Evolutionary conservation across 192 early-diverging fungal genomes (phyloP), one percentile per base, ranked within the genome.

Genomic region (Coemansia sp.): DNA sequence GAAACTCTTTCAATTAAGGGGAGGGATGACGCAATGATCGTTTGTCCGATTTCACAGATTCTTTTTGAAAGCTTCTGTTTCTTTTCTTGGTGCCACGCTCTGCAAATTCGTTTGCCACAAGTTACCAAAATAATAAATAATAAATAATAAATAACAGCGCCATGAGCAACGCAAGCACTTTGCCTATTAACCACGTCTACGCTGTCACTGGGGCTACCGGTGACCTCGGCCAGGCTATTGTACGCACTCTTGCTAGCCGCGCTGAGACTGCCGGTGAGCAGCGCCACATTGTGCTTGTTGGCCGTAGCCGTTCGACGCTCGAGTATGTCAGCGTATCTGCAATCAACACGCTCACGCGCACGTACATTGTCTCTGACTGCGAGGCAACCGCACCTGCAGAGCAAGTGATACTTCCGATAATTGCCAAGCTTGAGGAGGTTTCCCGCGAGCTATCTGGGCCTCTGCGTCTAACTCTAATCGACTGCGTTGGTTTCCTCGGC

Each of bases 401-500:
- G 7, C 7, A 22, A 5, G 55, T 27, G 19, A 50, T 72, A 9
- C 25, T 18, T 0, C 49, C 21, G 18, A 47, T 67, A 7, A 26
- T 78, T 10, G 63, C 25, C 58, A 65, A 67, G 27, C 28, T 67
- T 7, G 30, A 52, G 21, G 53, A 65, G 0, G 52, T 57, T 0
- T 26, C 47, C 5, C 28, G 23, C 41, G 54, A 25, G 44, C 30
- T 48, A 22, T 10, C 23, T 21, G 25, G 10, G 22, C n/a, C 76
- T 65, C 32, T 73, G 73, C 7, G 62, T 66, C 21, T 81, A 49
- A 68, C 69, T 18, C 80, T 95, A 56, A 68, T 95, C 69, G 89
- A 93, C 71, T 91, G 88, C 68, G 90, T 90, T 1, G 92, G 92
- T 18, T 85, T 90, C 0, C 64, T 89, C 4, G 87, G 92, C 26